A percentile compares a stretch with the other conserved stretches of the same genome.
Conservation (phyloP, 1,284 basidiomycete species). For the Flammula alnicola region DNA sequence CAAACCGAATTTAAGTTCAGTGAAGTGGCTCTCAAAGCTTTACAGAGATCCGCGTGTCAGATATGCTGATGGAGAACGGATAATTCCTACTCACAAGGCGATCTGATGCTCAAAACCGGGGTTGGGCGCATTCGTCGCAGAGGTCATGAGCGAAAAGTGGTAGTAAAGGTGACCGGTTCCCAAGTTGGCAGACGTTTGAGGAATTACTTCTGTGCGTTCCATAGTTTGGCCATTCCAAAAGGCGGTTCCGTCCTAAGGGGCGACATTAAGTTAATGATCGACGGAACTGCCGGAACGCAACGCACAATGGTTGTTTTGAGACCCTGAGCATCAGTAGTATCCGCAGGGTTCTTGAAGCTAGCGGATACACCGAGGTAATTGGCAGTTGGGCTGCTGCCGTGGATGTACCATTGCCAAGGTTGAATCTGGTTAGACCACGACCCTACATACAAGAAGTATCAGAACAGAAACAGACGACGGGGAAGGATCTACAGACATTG, state of each 20-base stretch:
- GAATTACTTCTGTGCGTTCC: slow-evolving; percentile 58
- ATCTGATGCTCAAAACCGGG: slow-evolving; percentile 63
- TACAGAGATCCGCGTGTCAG: neutral
- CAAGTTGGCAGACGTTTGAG: slow-evolving; percentile 60
- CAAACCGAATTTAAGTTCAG: slow-evolving; percentile 66
- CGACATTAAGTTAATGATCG: neutral
- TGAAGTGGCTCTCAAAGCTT: slow-evolving; percentile 68
- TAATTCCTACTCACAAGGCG: slow-evolving; percentile 38
- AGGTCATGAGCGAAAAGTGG: slow-evolving; percentile 62
- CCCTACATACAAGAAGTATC: slow-evolving; percentile 40
- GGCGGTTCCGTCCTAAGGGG: slow-evolving; percentile 44
- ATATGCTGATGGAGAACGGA: neutral
- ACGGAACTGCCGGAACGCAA: neutral
- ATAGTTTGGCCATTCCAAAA: slow-evolving; percentile 56
- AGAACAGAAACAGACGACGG: neutral
- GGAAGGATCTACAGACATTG: slow-evolving; percentile 43
- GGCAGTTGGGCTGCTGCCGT: slow-evolving; percentile 56
- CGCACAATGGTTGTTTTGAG: slow-evolving; percentile 55
- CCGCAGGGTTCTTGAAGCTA: slow-evolving; percentile 65
- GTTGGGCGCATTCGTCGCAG: slow-evolving; percentile 55
- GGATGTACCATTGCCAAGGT: slow-evolving; percentile 71
- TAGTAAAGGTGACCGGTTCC: slow-evolving; percentile 67
- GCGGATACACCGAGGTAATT: slow-evolving; percentile 58
- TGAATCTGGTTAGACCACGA: slow-evolving; percentile 62
- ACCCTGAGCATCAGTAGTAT: slow-evolving; percentile 55